phyloP scores from a whole-genome alignment of 2,329 filamentous ascomycete species.

The Neonectria faginata region DNA sequence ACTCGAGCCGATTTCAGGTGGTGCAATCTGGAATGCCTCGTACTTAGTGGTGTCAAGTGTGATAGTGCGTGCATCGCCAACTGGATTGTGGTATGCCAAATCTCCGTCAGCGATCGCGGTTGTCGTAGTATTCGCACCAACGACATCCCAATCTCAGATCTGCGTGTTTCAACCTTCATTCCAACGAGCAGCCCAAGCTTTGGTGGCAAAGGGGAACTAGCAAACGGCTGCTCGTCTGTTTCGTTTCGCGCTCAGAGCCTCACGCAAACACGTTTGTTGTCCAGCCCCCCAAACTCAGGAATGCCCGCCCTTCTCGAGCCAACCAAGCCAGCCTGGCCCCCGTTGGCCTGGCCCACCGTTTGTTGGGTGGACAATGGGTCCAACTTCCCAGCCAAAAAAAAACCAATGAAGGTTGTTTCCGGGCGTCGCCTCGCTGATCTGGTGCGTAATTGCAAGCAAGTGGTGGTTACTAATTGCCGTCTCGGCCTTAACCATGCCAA shows the following conservation, averaged over 20 bases:
- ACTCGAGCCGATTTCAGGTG: not conserved
- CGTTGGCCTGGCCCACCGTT: not conserved
- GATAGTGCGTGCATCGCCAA: not conserved
- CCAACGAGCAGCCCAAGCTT: not conserved
- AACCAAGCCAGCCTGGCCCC: not conserved
- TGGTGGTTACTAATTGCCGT: constrained; percentile 1
- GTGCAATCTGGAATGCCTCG: not conserved
- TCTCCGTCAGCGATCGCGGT: not conserved
- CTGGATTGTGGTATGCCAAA: constrained; percentile 11
- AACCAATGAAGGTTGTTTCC: constrained; percentile 7
- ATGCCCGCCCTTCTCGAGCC: not conserved
- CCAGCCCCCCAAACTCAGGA: constrained; percentile 5
- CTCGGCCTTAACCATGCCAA: not conserved
- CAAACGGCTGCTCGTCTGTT: not conserved
- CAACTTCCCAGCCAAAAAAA: constrained; percentile 6
- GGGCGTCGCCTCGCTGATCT: constrained; percentile 23
- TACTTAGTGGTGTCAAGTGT: not conserved
- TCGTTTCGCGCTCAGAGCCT: not conserved
- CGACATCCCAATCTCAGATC: constrained; percentile 15
- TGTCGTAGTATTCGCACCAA: constrained; percentile 1
- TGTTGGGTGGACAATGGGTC: not conserved
- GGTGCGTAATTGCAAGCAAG: not conserved
- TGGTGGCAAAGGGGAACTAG: not conserved
- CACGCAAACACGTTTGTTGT: not conserved
- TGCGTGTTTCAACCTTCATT: constrained; percentile 20